phyloP scores from a whole-genome alignment of 768 basidiomycete genomes.

The Leccinum rimulosum region DNA sequence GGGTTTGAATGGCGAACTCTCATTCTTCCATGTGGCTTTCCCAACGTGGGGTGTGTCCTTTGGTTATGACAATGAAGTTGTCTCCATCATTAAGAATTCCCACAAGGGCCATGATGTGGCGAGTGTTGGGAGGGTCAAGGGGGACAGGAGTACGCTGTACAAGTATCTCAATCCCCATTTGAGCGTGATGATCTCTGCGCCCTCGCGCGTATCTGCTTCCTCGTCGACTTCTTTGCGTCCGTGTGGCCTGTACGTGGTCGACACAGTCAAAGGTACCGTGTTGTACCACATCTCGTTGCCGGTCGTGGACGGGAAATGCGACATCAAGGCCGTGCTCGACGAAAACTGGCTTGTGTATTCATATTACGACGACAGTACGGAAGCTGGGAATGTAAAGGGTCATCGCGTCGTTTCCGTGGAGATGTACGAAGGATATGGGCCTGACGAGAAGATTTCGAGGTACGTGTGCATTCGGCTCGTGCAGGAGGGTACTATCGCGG shows the following conservation, averaged over 20 bases:
- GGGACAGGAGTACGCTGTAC: slow-evolving; percentile 85
- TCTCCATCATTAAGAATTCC: slow-evolving; percentile 45
- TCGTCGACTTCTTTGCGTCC: slow-evolving; percentile 15
- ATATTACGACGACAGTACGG: slow-evolving; percentile 66
- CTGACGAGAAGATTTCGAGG: slow-evolving; percentile 75
- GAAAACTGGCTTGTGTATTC: slow-evolving; percentile 96
- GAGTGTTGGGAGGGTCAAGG: slow-evolving; percentile 79
- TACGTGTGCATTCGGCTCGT: slow-evolving; percentile 32
- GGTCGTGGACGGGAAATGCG: slow-evolving; percentile 44
- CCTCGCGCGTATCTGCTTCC: slow-evolving; percentile 8
- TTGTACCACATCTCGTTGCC: slow-evolving; percentile 66
- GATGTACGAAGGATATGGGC: slow-evolving; percentile 73
- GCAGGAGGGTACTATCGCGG: not conserved
- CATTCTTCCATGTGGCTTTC: slow-evolving; percentile 48
- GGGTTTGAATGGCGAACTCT: slow-evolving; percentile 39
- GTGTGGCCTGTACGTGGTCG: slow-evolving; percentile 77
- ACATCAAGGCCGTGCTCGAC: slow-evolving; percentile 63
- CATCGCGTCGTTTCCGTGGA: slow-evolving; percentile 80
- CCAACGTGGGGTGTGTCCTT: slow-evolving; percentile 67
- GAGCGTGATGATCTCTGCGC: slow-evolving; percentile 59
- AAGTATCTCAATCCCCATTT: slow-evolving; percentile 91
- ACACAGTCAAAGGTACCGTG: slow-evolving; percentile 72
- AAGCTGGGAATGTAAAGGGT: slow-evolving; percentile 54
- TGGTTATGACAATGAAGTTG: slow-evolving; percentile 55
- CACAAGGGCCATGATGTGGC: slow-evolving; percentile 54